A percentile compares a stretch with the other conserved stretches of the same genome.
Conservation (phyloP, 148 eudicot genomes). For the Rhododendron kiyosumense region DNA sequence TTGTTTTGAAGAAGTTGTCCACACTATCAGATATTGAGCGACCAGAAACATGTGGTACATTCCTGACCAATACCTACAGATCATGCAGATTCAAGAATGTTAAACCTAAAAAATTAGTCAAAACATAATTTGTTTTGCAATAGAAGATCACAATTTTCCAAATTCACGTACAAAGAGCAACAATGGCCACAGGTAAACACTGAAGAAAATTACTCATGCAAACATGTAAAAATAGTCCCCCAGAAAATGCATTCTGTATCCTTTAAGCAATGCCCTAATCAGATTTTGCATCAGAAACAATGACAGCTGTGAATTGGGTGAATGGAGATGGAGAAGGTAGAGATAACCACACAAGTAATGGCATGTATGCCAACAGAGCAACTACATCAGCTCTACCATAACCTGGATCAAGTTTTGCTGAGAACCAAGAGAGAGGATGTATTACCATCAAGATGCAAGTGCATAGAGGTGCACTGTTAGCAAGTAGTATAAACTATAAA, state of each 20-base stretch:
- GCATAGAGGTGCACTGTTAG: neutral
- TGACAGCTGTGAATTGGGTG: neutral
- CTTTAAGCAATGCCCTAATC: neutral
- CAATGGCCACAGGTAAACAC: neutral
- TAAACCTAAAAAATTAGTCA: neutral
- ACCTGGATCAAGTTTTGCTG: neutral
- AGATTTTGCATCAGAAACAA: neutral
- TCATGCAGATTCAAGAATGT: conserved; percentile 1
- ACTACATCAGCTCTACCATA: neutral
- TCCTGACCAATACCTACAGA: conserved; percentile 81
- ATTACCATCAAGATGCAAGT: neutral
- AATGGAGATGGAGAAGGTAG: neutral
- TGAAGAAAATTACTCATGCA: neutral
- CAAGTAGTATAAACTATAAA: neutral
- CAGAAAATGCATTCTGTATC: neutral
- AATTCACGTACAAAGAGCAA: neutral
- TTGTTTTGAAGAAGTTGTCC: conserved; percentile 71
- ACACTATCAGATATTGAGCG: conserved; percentile 74
- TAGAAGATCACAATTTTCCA: neutral
- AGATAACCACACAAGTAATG: neutral
- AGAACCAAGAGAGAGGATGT: neutral
- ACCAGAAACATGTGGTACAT: conserved; percentile 67
- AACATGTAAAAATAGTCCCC: neutral
- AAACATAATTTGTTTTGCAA: neutral
- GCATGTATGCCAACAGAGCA: neutral